Evolutionary conservation across 176 grass and related monocot genomes (phyloP).

Genomic region (Thinopyrum elongatum): DNA sequence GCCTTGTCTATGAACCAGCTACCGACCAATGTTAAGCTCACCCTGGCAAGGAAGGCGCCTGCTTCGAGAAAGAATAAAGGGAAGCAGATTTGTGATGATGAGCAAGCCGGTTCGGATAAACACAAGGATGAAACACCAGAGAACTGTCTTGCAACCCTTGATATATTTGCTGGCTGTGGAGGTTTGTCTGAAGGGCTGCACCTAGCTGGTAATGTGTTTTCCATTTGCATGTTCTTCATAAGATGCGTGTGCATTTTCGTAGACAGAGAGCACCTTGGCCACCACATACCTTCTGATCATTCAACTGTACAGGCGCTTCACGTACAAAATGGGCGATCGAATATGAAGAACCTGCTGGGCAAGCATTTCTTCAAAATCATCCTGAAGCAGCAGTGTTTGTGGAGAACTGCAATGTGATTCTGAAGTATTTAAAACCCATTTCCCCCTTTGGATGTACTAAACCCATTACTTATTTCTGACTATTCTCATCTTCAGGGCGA

Average conservation of each 20-base stretch:
- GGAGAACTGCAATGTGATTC: conserved; percentile 82
- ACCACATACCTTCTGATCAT: conserved; percentile 19
- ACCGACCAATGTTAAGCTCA: conserved; percentile 36
- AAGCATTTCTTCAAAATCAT: conserved; percentile 75
- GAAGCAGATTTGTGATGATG: conserved; percentile 50
- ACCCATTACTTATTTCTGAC: neutral
- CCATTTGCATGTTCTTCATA: neutral
- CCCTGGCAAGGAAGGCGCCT: conserved; percentile 22
- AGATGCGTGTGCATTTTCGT: conserved; percentile 2
- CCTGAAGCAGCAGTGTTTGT: conserved; percentile 66
- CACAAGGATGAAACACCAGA: conserved; percentile 31
- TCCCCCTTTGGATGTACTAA: neutral
- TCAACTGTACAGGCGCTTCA: conserved; percentile 46
- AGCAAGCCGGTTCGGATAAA: conserved; percentile 29
- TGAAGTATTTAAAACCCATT: conserved; percentile 39
- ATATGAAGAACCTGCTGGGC: conserved; percentile 74
- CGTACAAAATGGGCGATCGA: conserved; percentile 84
- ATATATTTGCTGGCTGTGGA: conserved; percentile 81
- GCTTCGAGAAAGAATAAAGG: conserved; percentile 66
- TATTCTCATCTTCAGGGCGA: conserved; percentile 39
- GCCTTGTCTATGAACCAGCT: conserved; percentile 35
- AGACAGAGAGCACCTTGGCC: neutral
- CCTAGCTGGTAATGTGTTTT: conserved; percentile 49
- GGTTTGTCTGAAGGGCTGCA: conserved; percentile 74
- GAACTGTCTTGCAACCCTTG: conserved; percentile 57